Conservation (phyloP, 148 eudicot species). For the Diospyros kaki region DNA sequence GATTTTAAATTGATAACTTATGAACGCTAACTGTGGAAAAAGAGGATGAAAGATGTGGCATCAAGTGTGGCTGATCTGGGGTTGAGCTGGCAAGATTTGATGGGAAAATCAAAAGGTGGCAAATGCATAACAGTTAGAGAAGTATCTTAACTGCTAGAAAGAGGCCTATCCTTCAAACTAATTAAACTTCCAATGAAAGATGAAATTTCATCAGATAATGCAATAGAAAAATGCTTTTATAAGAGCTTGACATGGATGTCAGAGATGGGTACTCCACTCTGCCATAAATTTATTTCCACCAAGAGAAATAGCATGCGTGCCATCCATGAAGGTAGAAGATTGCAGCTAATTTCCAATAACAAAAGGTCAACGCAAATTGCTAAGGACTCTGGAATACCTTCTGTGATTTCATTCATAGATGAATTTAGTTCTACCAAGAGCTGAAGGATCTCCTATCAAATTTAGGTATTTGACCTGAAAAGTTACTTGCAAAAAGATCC, state of each 20-base stretch:
- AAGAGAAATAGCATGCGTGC: constrained; percentile 44
- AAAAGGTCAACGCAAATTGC: constrained; percentile 48
- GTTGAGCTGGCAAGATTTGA: no score
- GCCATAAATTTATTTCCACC: constrained; percentile 59
- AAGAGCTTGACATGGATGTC: constrained; percentile 27
- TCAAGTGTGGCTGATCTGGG: no score
- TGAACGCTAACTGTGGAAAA: no score
- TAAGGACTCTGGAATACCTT: constrained; percentile 63
- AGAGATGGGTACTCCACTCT: constrained; percentile 33
- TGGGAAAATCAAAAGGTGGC: no score
- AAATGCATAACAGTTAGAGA: no score
- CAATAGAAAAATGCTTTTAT: constrained; percentile 58
- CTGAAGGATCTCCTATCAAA: constrained; percentile 51
- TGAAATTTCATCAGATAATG: constrained; percentile 56
- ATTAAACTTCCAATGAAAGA: constrained; percentile 44
- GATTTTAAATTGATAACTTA: no score
- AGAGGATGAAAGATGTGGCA: no score
- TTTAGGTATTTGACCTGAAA: constrained; percentile 54
- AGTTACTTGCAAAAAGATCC: constrained; percentile 72
- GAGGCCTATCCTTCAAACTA: constrained; percentile 22
- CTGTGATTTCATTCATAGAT: constrained; percentile 53
- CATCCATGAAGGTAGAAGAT: constrained; percentile 65
- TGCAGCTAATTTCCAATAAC: constrained; percentile 56
- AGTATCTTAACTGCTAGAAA: no score
- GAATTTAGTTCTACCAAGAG: constrained; percentile 54